phyloP scores from a whole-genome alignment of 306 rosid species.

The Delonix regia region DNA sequence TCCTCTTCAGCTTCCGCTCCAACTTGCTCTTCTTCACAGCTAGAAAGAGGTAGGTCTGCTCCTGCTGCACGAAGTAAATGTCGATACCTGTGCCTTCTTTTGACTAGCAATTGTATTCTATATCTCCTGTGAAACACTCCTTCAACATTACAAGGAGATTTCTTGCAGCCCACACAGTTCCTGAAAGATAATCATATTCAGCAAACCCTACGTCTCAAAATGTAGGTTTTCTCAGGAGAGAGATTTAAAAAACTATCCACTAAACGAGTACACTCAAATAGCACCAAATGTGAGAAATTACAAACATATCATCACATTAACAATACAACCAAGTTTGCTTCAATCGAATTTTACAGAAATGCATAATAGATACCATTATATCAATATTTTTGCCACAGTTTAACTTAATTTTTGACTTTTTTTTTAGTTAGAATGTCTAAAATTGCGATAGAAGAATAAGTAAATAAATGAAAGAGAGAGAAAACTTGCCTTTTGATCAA shows the following conservation, averaged over 20 bases:
- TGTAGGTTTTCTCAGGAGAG: not conserved
- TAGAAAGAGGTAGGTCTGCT: conserved; percentile 31
- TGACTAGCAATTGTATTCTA: conserved; percentile 32
- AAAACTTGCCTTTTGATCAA: conserved; percentile 46
- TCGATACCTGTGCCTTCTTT: conserved; percentile 27
- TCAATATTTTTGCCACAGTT: not conserved
- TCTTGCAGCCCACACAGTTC: conserved; percentile 25
- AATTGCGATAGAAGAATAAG: not conserved
- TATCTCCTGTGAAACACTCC: conserved; percentile 27
- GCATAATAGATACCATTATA: not conserved
- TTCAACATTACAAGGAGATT: conserved; percentile 22
- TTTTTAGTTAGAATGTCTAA: not conserved
- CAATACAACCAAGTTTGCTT: not conserved
- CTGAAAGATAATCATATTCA: conserved; percentile 26
- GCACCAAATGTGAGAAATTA: not conserved
- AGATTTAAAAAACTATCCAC: not conserved
- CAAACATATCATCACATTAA: not conserved
- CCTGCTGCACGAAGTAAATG: conserved; percentile 14
- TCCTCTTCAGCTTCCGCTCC: conserved; percentile 40
- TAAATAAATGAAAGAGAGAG: not conserved
- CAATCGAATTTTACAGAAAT: not conserved
- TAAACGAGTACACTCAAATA: not conserved
- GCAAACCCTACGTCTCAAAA: not conserved
- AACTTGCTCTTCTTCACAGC: conserved; percentile 25
- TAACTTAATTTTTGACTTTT: not conserved